These are phyloP conservation scores for Pestalotiopsis sp. DNA, from an alignment of 2,329 filamentous ascomycete species.

Conservation along the genomic window DNA sequence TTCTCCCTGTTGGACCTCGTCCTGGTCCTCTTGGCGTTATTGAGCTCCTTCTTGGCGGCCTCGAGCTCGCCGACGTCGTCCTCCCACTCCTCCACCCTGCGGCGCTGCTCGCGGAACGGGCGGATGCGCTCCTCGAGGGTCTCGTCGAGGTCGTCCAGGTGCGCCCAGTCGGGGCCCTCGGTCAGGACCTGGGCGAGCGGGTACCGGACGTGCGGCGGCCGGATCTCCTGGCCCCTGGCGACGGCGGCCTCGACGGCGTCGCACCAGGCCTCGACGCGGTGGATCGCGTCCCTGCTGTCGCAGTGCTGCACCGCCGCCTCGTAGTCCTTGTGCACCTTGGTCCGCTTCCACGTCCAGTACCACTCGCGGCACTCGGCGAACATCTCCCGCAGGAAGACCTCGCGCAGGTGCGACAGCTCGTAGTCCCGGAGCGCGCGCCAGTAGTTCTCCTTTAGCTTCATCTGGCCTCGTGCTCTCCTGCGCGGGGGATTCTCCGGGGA, in stretches of 20 bases:
- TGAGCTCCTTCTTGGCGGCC: background rate
- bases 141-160: slow-evolving; percentile 1
- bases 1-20: background rate
- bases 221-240: slow-evolving; percentile 13
- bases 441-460: slow-evolving; percentile 18
- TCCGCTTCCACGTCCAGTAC: slow-evolving; percentile 18
- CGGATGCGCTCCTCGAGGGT: background rate
- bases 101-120: background rate
- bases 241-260: slow-evolving; percentile 19
- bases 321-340: slow-evolving; percentile 26
- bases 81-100: background rate
- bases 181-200: background rate
- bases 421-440: slow-evolving; percentile 20
- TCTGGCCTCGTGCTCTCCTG: background rate
- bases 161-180: background rate
- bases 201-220: background rate
- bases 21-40: background rate
- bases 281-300: slow-evolving; percentile 25
- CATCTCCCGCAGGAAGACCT: slow-evolving; percentile 29
- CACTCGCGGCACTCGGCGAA: slow-evolving; percentile 21
- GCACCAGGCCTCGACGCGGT: slow-evolving; percentile 28
- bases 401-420: slow-evolving; percentile 28
- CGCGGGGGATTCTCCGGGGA: background rate
- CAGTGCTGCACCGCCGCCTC: slow-evolving; percentile 34
- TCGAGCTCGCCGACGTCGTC: background rate